These are phyloP conservation scores for Cenchrus purpureus DNA, from an alignment of 176 grass and related monocot species.

Conservation along the genomic window DNA sequence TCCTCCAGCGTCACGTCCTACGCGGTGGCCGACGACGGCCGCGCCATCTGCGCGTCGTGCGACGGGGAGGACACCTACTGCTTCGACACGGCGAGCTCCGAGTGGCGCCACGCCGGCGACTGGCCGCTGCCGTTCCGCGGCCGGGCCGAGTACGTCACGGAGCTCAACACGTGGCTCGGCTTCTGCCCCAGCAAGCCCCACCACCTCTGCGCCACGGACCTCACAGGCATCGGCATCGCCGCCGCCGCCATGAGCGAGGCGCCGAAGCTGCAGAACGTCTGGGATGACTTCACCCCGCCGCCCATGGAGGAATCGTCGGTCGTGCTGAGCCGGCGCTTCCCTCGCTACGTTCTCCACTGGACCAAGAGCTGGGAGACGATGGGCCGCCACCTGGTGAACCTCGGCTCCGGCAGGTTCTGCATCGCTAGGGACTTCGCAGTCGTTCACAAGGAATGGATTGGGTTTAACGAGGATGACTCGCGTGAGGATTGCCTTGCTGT, in stretches of 20 bases:
- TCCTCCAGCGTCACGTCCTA: background rate
- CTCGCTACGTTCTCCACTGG: background rate
- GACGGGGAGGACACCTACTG: background rate
- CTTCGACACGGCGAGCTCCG: background rate
- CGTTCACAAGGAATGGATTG: too few species aligned
- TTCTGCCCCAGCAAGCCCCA: background rate
- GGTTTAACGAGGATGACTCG: too few species aligned
- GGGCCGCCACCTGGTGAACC: background rate
- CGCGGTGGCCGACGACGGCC: background rate
- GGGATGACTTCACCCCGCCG: background rate
- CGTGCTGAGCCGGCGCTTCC: background rate
- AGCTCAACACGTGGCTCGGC: background rate
- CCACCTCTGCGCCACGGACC: too few species aligned
- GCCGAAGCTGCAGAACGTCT: background rate
- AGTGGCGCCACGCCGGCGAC: background rate
- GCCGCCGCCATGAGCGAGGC: too few species aligned
- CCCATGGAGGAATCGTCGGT: background rate
- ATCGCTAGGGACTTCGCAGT: background rate
- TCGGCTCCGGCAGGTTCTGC: background rate
- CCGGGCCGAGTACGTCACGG: background rate
- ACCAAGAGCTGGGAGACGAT: background rate
- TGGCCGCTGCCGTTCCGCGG: background rate
- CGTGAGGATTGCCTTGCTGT: too few species aligned
- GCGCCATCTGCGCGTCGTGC: background rate
- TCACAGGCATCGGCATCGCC: background rate